Percentiles rank a stretch among this genome's conserved stretches.
Evolutionary conservation across 805 yeast genomes (phyloP).

Genomic region (Phaffomyces antillensis): DNA sequence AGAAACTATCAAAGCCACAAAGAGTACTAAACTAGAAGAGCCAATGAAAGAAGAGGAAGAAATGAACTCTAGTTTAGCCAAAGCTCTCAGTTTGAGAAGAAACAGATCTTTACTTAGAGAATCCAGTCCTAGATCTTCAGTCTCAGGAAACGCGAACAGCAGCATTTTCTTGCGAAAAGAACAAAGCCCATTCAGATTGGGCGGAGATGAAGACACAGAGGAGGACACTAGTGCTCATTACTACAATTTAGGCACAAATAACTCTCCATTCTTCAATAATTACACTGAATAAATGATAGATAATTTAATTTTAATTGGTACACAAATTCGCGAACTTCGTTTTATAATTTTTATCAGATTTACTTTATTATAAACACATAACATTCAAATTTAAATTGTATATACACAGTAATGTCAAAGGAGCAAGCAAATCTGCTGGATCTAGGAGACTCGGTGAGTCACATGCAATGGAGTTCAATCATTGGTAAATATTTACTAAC

Average conservation of each 20-base stretch:
- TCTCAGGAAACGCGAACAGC: no score
- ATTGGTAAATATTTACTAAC: neutral
- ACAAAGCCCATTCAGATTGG: neutral
- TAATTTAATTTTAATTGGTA: no score
- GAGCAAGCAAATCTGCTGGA: slow-evolving; percentile 9
- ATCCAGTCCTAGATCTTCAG: no score
- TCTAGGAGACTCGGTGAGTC: slow-evolving; percentile 3
- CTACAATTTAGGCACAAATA: slow-evolving; percentile 9
- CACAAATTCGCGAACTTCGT: neutral
- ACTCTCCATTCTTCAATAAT: slow-evolving; percentile 15
- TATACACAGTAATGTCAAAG: slow-evolving; percentile 1
- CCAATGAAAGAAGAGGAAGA: no score
- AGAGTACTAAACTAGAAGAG: no score
- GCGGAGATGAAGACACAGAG: no score
- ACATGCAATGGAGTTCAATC: neutral
- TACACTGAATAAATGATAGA: slow-evolving; percentile 1
- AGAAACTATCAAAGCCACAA: no score
- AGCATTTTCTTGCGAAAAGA: no score
- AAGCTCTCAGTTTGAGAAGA: no score
- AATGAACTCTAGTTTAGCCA: no score
- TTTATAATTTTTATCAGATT: neutral
- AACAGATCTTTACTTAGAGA: no score
- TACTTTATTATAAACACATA: neutral
- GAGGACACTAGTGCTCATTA: slow-evolving; percentile 8
- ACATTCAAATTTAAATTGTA: neutral